Base-by-base conservation (phyloP, 768 basidiomycete species). In the Terana coerulea region DNA sequence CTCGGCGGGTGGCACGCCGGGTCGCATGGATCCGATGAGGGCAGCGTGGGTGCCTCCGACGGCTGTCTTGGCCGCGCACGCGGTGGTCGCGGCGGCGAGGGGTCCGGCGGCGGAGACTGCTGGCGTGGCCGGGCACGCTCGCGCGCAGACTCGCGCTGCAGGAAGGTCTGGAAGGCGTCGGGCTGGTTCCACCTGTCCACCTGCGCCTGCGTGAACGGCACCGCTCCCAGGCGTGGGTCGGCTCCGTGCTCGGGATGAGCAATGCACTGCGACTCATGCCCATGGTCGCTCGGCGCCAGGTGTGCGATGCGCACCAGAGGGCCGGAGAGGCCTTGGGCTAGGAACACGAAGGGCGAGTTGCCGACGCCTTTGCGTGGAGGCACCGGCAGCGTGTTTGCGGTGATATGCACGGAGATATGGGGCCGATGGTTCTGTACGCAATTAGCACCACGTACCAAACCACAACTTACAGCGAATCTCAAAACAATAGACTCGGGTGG, bases 261-360 rank as follows among this genome's bases (percentile, higher is more conserved):
- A 22, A 37, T 19, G 33, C 35, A 42, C 21, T 26, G 30, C 24
- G 35, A 41, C 40, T 51, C 51, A 54, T 43, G 49, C 35, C 54
- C 40, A 41, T 43, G 29, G 8, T 37, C 31, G 12, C 42, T 14
- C 3, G 58, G 47, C 17, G 52, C 54, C 46, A 62, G 45, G 39
- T 64, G 53, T 4, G 59, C 53, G 44, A 60, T 54, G 36, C 56
- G 58, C 3, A 65, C 54, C n/a, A 59, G 57, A n/a, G 47, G 52
- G 19, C 48, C 50, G 1, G 59, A 51, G 11, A 43, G 39, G 26
- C 66, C 67, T 17, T 56, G 64, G 25, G 82, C 83, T 6, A 59
- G 57, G 63, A 89, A 87, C 9, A 87, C 69, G 53, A 75, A 74
- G 0, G 86, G 87, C 24, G 72, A 71, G 60, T 87, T 86, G 3